Percentiles rank a stretch among this genome's conserved stretches.
Evolutionary conservation across 1,139 yeast genomes (phyloP).

Genomic region (Candida labiduridarum): DNA sequence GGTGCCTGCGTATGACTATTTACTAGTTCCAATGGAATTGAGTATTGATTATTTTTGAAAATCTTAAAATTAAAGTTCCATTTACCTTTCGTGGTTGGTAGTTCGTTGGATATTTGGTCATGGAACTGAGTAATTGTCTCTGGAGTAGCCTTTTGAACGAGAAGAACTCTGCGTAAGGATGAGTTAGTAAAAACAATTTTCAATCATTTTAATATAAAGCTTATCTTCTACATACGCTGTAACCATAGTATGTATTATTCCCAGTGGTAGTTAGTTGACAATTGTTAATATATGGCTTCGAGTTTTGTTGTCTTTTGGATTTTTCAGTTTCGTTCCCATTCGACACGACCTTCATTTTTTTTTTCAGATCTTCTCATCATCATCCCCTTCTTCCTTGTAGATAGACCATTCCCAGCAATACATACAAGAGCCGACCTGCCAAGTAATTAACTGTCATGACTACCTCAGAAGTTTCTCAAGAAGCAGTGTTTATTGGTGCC

Average conservation of each 20-base stretch:
- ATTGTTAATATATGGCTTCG: neutral
- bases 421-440: neutral
- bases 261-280: too few relatives aligned
- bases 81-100: slow-evolving; percentile 59
- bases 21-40: slow-evolving; percentile 44
- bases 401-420: neutral
- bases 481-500: slow-evolving; percentile 77
- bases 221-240: slow-evolving; percentile 36
- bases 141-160: slow-evolving; percentile 60
- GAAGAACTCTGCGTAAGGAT: slow-evolving; percentile 35
- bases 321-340: neutral
- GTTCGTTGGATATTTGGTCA: slow-evolving; percentile 64
- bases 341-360: neutral
- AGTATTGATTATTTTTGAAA: slow-evolving; percentile 60
- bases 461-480: slow-evolving; percentile 25
- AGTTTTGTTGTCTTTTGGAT: neutral
- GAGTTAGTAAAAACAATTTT: too few relatives aligned
- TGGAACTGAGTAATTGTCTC: slow-evolving; percentile 67
- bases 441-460: slow-evolving; percentile 5
- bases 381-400: neutral
- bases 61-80: slow-evolving; percentile 70
- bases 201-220: neutral
- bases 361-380: slow-evolving; percentile 1
- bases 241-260: slow-evolving; percentile 21
- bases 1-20: slow-evolving; percentile 31